A percentile compares a stretch with the other conserved stretches of the same genome.
phyloP scores from a whole-genome alignment of 805 yeast genomes.

The Saccharomycopsis capsularis region DNA sequence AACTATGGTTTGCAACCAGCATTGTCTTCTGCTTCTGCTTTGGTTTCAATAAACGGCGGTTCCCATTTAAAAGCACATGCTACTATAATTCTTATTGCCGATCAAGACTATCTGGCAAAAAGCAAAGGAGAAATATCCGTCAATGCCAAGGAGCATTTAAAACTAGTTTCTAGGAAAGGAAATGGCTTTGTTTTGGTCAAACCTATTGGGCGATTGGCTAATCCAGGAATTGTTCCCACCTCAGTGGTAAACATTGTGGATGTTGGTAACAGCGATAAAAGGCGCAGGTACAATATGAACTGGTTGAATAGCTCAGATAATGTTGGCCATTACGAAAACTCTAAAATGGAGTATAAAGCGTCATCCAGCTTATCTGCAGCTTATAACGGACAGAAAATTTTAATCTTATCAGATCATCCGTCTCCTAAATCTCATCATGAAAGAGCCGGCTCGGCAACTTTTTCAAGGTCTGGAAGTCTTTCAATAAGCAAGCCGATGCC shows the following conservation, averaged over 20 bases:
- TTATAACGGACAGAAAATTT: not conserved
- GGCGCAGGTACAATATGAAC: conserved; percentile 4
- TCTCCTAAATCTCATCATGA: not conserved
- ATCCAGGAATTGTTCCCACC: conserved; percentile 13
- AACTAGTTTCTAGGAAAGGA: conserved; percentile 39
- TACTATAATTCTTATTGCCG: conserved; percentile 37
- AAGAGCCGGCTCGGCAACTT: not conserved
- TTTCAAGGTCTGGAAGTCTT: conserved; percentile 3
- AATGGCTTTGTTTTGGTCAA: conserved; percentile 54
- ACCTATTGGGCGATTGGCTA: conserved; percentile 30
- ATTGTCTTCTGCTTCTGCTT: not conserved
- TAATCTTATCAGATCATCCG: too few relatives aligned
- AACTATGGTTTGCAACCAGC: not conserved
- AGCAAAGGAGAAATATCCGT: conserved; percentile 38
- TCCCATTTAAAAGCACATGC: too few relatives aligned
- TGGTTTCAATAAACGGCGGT: too few relatives aligned
- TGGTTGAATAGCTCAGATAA: conserved; percentile 16
- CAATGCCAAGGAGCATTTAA: conserved; percentile 45
- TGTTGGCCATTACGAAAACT: not conserved
- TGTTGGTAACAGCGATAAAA: conserved; percentile 2
- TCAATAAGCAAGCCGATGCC: conserved; percentile 16
- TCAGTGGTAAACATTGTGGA: conserved; percentile 14
- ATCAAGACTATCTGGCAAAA: conserved; percentile 40
- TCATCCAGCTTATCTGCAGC: not conserved
- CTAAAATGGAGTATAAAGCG: not conserved